Conservation (phyloP, 2,329 filamentous ascomycete genomes). For the Cercospora zeae-maydis region DNA sequence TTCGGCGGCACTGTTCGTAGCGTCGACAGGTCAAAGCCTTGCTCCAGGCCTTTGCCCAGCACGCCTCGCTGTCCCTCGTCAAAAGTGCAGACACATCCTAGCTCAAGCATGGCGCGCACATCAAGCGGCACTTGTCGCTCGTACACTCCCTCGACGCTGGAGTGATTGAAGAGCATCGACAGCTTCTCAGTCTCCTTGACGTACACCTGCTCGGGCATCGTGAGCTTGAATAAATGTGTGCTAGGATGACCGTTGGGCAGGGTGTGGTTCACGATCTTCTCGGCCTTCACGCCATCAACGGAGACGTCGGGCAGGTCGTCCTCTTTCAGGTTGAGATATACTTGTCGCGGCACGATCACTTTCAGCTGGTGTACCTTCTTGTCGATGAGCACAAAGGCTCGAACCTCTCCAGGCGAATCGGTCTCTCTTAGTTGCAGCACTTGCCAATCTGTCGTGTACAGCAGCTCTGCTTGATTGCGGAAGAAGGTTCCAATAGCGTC, state of each 20-base stretch:
- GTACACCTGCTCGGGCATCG: conserved; percentile 83
- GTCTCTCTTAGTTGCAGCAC: conserved; percentile 81
- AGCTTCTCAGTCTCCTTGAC: conserved; percentile 81
- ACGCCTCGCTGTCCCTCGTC: conserved; percentile 88
- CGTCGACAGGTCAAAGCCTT: conserved; percentile 82
- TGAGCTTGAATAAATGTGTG: conserved; percentile 89
- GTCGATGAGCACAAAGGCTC: conserved; percentile 87
- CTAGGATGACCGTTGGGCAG: conserved; percentile 93
- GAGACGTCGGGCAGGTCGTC: conserved; percentile 85
- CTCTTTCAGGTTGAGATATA: conserved; percentile 89
- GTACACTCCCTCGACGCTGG: conserved; percentile 95
- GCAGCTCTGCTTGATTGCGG: conserved; percentile 83
- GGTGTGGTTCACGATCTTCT: conserved; percentile 90
- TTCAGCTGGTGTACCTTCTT: conserved; percentile 85
- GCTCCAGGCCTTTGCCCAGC: conserved; percentile 84
- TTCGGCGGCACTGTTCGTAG: conserved; percentile 66
- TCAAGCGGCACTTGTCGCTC: conserved; percentile 88
- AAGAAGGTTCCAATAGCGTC: conserved; percentile 70
- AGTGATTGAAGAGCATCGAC: conserved; percentile 78
- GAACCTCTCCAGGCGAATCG: conserved; percentile 79
- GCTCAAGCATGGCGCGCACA: conserved; percentile 78
- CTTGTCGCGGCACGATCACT: conserved; percentile 79
- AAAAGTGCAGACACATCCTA: conserved; percentile 90
- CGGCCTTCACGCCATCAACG: conserved; percentile 78
- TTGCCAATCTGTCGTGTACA: conserved; percentile 94